Evolutionary conservation across 2,329 filamentous ascomycete genomes (phyloP).

Genomic region (Arthrobotrys sphaeroides): DNA sequence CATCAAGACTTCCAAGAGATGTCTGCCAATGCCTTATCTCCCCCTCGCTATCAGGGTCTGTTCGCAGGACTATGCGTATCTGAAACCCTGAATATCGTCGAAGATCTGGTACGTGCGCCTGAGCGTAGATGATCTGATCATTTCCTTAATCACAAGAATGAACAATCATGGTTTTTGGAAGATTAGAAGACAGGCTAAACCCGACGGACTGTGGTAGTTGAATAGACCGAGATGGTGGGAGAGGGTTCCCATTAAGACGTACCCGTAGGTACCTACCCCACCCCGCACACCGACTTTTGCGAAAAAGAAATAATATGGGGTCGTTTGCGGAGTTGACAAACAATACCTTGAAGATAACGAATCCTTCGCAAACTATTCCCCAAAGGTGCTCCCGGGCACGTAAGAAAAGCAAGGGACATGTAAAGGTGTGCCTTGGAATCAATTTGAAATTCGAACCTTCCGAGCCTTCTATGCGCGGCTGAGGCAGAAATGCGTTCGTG

Average conservation of each 20-base stretch:
- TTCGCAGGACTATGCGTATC: conserved; percentile 7
- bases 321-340: not conserved
- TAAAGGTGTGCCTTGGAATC: conserved; percentile 7
- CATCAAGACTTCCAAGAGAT: not conserved
- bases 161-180: conserved; percentile 23
- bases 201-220: not conserved
- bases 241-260: not conserved
- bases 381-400: conserved; percentile 1
- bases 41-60: conserved; percentile 8
- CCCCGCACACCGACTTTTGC: conserved; percentile 27
- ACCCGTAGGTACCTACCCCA: conserved; percentile 22
- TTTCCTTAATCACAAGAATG: not conserved
- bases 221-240: not conserved
- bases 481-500: not conserved
- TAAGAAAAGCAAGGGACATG: not conserved
- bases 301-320: conserved; percentile 7
- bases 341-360: not conserved
- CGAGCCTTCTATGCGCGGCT: conserved; percentile 13
- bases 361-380: not conserved
- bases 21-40: not conserved
- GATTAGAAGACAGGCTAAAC: conserved; percentile 19
- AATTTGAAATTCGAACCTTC: conserved; percentile 38
- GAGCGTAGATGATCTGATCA: conserved; percentile 6
- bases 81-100: conserved; percentile 44
- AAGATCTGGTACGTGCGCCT: conserved; percentile 21